Evolutionary conservation across 768 basidiomycete species (phyloP), one percentile per base, ranked within the genome.

Genomic region (Russula griseocarnosa): DNA sequence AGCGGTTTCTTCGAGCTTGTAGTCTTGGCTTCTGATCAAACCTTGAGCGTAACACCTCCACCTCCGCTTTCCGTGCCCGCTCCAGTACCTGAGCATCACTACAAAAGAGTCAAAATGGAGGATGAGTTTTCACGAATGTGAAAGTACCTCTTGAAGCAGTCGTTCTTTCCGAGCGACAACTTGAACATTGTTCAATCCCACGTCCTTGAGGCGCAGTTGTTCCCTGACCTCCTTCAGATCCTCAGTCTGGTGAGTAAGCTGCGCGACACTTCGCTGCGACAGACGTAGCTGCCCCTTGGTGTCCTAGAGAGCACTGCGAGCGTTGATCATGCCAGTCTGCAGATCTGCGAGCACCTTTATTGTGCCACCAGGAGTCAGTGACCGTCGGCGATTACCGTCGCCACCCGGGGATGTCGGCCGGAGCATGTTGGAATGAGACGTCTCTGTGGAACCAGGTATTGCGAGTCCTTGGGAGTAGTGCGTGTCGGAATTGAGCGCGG

Each of bases 181-280:
- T n/a, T n/a, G n/a, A 18, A 94, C 92, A 66, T 92, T 91, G 70
- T 92, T 92, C 68, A 94, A 73, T 3, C 88, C 88, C 71, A 94
- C 93, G 69, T 92, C 94, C 75, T 95, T 92, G 55, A 92, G 71
- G 61, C 91, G 75, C 66, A 94, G 75, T 54, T 93, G 79, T 73
- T 95, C 93, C 67, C 92, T 80, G 3, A 84, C 87, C 73, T 94
- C 93, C 73, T 93, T 94, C 72, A 94, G 73, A 73, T 95, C 93
- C 73, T 94, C 93, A 28, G 87, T 88, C 74, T 90, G 90, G 50
- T 92, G 78, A 44, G 92, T 93, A 49, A 94, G 74, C 72, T 90
- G 87, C 32, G 90, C 90, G 13, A 94, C 93, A 54, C 84, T 86
- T 62, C 92, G 79, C 72, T 95, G 92, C 10, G 88, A 88, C 47